These are phyloP conservation scores for Salvia sclarea DNA, from an alignment of 305 asterid genomes.

Conservation along the genomic window DNA sequence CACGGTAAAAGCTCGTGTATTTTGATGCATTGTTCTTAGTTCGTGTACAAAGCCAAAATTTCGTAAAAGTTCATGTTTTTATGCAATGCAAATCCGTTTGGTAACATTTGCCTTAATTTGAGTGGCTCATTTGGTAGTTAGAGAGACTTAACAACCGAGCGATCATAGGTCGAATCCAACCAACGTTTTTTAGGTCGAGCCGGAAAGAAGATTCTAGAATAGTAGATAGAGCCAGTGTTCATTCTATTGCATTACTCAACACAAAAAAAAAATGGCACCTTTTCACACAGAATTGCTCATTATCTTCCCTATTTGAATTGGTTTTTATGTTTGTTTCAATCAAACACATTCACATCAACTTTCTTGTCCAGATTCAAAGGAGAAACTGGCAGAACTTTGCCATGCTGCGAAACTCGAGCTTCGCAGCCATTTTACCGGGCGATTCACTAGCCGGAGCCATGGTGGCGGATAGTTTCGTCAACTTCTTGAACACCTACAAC, in stretches of 20 bases:
- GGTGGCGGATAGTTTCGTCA: conserved; percentile 67
- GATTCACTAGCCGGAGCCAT: conserved; percentile 85
- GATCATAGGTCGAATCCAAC: not conserved
- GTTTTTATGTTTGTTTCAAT: not conserved
- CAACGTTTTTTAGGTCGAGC: not conserved
- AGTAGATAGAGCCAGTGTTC: not conserved
- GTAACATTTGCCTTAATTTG: too few species aligned
- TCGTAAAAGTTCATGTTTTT: too few species aligned
- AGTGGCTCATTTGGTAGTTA: not conserved
- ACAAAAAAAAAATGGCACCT: not conserved
- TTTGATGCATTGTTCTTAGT: not conserved
- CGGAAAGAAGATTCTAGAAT: not conserved
- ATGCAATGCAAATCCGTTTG: not conserved
- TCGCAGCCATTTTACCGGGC: conserved; percentile 88
- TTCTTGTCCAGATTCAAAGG: conserved; percentile 44
- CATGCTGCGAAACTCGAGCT: conserved; percentile 44
- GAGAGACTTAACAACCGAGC: not conserved
- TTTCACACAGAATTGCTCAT: not conserved
- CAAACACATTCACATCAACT: conserved; percentile 8
- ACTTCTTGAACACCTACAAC: conserved; percentile 84
- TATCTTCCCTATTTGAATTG: not conserved
- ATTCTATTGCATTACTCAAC: not conserved
- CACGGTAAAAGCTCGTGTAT: too few species aligned
- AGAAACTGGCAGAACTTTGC: conserved; percentile 36
- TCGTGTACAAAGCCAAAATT: too few species aligned